Percentiles rank a stretch among this genome's conserved stretches.
Evolutionary conservation across 805 yeast genomes (phyloP).

Genomic region (Candida hispaniensis): DNA sequence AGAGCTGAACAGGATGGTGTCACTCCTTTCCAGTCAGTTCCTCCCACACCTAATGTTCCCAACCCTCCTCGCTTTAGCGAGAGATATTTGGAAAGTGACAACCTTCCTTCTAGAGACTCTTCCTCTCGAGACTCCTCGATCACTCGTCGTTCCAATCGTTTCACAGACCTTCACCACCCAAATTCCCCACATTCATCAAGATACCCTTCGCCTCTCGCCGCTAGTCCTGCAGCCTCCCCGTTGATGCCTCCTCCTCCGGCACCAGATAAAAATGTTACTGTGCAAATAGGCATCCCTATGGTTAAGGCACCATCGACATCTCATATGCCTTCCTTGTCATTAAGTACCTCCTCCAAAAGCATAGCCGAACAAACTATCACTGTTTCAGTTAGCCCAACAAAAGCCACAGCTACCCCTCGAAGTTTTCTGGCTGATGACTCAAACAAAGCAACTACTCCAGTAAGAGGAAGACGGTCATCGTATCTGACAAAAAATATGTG

Average conservation of each 20-base stretch:
- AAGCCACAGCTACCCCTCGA: slow-evolving; percentile 9
- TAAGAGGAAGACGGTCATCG: too few species aligned
- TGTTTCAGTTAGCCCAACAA: slow-evolving; percentile 9
- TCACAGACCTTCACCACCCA: too few species aligned
- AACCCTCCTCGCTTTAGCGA: too few species aligned
- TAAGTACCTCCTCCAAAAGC: too few species aligned
- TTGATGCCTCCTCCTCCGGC: slow-evolving; percentile 16
- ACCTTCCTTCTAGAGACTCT: too few species aligned
- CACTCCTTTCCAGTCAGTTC: slow-evolving; percentile 6
- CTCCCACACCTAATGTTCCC: slow-evolving; percentile 13
- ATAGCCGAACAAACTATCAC: too few species aligned
- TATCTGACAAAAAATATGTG: too few species aligned
- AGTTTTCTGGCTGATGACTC: slow-evolving; percentile 7
- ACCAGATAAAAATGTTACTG: slow-evolving; percentile 10
- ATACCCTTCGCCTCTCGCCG: slow-evolving; percentile 9
- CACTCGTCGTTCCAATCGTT: too few species aligned
- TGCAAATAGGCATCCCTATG: slow-evolving; percentile 8
- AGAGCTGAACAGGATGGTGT: slow-evolving; percentile 14
- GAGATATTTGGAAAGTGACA: too few species aligned
- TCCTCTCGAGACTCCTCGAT: too few species aligned
- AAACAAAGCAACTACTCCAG: slow-evolving; percentile 8
- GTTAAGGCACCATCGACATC: slow-evolving; percentile 7
- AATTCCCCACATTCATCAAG: slow-evolving; percentile 12
- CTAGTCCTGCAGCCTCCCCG: slow-evolving; percentile 1
- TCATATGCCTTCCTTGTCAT: slow-evolving; percentile 9